Base-by-base conservation (phyloP, 108 stramenopile genomes). In the Skeletonema grethae region DNA sequence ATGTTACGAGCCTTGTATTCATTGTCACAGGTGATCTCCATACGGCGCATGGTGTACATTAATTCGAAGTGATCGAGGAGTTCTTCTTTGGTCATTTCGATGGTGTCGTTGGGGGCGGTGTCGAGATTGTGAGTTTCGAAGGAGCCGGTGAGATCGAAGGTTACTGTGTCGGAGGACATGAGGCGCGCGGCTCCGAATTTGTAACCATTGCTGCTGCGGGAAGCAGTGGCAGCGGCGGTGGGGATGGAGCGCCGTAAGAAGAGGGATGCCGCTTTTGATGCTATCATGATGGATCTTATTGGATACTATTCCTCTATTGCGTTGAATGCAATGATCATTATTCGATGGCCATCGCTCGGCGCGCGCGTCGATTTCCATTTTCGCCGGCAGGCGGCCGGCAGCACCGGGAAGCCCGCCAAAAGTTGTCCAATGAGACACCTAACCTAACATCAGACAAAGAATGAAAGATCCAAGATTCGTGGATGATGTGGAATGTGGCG, bases 1-100 rank as follows among this genome's bases (percentile, higher is more conserved):
- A 99, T 99, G 79, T 79, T 87, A 3, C 88, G 85, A 7, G 95
- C 91, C 91, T 99, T 99, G 93, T 99, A 99, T 77, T 99, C 99
- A 58, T 97, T 98, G 76, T 99, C 99, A 71, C 97, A 98, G 10
- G 99, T 98, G 84, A 99, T 99, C 83, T 99, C 99, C 99, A 99
- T 99, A 48, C 99, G 94, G 67, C 99, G 97, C 97, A 99, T 98
- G 13, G 95, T 97, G 94, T 98, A 97, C 99, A 99, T 99, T 34
- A 91, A 68, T 84, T 95, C 86, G 69, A 98, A 97, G 85, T 96
- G 97, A 7, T 65, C 68, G 56, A 96, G 58, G 36, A 99, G 85
- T 73, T 99, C 98, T 60, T 97, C 96, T 73, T 98, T 98, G 75
- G 90, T 89, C 66, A 89, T 80, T 69, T 83, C 78, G 73, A 91